Base-by-base conservation (phyloP, 768 basidiomycete genomes). In the Amanita jacksonii region DNA sequence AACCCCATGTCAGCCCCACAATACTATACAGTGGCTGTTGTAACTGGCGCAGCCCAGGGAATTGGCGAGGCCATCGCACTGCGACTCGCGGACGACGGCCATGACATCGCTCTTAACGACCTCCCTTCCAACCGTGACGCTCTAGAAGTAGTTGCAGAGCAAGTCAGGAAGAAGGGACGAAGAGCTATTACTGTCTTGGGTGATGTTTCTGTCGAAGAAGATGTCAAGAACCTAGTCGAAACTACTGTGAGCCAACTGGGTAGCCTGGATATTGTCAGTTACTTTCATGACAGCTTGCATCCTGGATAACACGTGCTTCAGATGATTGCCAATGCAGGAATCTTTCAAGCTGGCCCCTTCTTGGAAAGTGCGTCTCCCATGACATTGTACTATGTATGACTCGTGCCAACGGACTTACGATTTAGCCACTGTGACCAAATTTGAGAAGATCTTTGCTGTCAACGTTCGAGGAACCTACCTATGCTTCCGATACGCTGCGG, bases 401-500 rank as follows among this genome's bases (percentile, higher is more conserved):
- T n/a, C n/a, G n/a, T n/a, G n/a, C 19, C 19, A 8, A 24, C 41
- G 24, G 18, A 16, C 25, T 16, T n/a, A 19, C 36, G 12, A 4
- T 6, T 28, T 27, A 60, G 60, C 58, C 9, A 54, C 61, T 0
- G 39, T 47, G 2, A 61, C 61, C 4, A 57, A 67, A 3, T 65
- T 62, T 45, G 59, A 65, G 25, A 42, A 47, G 3, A 27, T 63
- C 1, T 59, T 64, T 24, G 27, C 51, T 1, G 54, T 66, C 46
- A 72, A 72, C 40, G 53, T 54, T 5, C 54, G 58, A 7, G 68
- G 70, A 1, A 52, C 57, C 12, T 28, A 28, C 31, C 50, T 69
- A 1, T 68, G 67, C 50, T 70, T 68, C 52, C 64, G 65, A 38
- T 58, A 63, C 41, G 68, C 70, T 4, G 69, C 59, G 3, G 37